Evolutionary conservation across 2,329 filamentous ascomycete genomes (phyloP).

Genomic region (Calonectria naviculata): DNA sequence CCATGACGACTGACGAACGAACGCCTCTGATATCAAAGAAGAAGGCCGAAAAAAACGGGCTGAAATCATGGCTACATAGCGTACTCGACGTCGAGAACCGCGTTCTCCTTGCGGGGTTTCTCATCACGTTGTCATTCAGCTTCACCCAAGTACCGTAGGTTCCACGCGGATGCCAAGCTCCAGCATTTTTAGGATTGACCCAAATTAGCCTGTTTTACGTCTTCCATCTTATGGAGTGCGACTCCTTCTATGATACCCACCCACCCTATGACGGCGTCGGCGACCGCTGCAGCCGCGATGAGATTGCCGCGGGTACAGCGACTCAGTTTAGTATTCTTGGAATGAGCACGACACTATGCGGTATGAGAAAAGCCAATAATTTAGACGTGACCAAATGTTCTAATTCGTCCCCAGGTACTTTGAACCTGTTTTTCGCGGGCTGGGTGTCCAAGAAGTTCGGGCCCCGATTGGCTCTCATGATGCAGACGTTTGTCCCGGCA

Average conservation of each 20-base stretch:
- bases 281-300: slow-evolving; percentile 68
- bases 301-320: slow-evolving; percentile 74
- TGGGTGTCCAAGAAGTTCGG: slow-evolving; percentile 76
- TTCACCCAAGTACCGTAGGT: slow-evolving; percentile 62
- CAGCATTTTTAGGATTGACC: slow-evolving; percentile 3
- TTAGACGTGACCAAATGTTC: not conserved
- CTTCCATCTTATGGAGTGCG: slow-evolving; percentile 78
- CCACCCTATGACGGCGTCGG: slow-evolving; percentile 58
- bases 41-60: not conserved
- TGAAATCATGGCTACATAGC: slow-evolving; percentile 27
- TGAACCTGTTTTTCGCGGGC: slow-evolving; percentile 70
- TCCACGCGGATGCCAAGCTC: slow-evolving; percentile 1
- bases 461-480: slow-evolving; percentile 69
- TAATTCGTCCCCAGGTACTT: slow-evolving; percentile 20
- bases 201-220: slow-evolving; percentile 65
- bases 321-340: slow-evolving; percentile 72
- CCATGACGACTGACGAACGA: slow-evolving; percentile 36
- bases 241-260: slow-evolving; percentile 73
- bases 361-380: slow-evolving; percentile 44
- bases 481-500: slow-evolving; percentile 73
- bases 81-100: slow-evolving; percentile 53
- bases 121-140: slow-evolving; percentile 65
- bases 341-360: slow-evolving; percentile 75
- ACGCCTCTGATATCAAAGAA: slow-evolving; percentile 36
- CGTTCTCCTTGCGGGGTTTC: slow-evolving; percentile 68